Evolutionary conservation across 192 early-diverging fungal genomes (phyloP).

Genomic region (Rhizoclosmatium globosum): DNA sequence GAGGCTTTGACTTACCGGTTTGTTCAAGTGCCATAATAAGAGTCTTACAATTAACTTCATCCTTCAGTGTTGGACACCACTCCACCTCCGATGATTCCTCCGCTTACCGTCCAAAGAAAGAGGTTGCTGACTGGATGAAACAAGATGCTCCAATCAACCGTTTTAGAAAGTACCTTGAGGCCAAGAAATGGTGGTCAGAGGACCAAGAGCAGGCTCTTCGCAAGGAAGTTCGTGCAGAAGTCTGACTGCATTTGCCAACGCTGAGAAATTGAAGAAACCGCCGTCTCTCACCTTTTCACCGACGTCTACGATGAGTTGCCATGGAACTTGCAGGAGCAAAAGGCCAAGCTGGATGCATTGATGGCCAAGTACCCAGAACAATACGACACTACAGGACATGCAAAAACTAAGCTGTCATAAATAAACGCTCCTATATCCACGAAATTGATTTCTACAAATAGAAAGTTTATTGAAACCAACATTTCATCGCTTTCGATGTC

Average conservation of each 20-base stretch:
- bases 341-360: slow-evolving; percentile 79
- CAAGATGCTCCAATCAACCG: slow-evolving; percentile 90
- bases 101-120: slow-evolving; percentile 91
- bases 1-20: slow-evolving; percentile 98
- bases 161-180: slow-evolving; percentile 89
- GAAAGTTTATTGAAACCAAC: neutral
- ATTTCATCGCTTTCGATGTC: slow-evolving; percentile 17
- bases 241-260: slow-evolving; percentile 84
- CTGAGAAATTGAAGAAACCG: slow-evolving; percentile 92
- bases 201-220: slow-evolving; percentile 71
- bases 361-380: slow-evolving; percentile 62
- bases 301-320: slow-evolving; percentile 93
- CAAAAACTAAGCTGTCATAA: neutral
- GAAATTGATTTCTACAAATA: no score
- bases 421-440: no score
- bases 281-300: slow-evolving; percentile 83
- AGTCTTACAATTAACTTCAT: neutral
- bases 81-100: slow-evolving; percentile 98
- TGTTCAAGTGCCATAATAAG: neutral
- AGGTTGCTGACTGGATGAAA: slow-evolving; percentile 88
- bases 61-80: slow-evolving; percentile 84
- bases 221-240: slow-evolving; percentile 69
- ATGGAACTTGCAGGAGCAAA: slow-evolving; percentile 79
- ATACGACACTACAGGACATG: slow-evolving; percentile 12
- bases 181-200: slow-evolving; percentile 84